A percentile compares a stretch with the other conserved stretches of the same genome.
Conservation (phyloP, 495 filamentous ascomycete species). For the Talaromyces trachyspermus region DNA sequence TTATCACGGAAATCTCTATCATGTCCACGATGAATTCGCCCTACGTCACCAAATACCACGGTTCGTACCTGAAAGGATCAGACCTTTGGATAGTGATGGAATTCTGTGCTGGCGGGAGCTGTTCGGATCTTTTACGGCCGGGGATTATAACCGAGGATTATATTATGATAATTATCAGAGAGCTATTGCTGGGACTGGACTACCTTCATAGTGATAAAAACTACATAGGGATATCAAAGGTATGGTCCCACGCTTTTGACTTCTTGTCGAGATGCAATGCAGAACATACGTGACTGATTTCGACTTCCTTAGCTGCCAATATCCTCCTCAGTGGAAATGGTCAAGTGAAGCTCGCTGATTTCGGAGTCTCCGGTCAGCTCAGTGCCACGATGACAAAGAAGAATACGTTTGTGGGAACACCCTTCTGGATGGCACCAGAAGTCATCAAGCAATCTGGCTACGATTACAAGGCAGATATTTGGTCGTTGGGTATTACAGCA, state of each 20-base stretch:
- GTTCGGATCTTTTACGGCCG: constrained; percentile 84
- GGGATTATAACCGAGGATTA: constrained; percentile 88
- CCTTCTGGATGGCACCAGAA: constrained; percentile 99
- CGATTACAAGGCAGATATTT: constrained; percentile 97
- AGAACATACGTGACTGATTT: neutral
- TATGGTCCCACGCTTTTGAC: constrained; percentile 23
- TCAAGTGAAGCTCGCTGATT: constrained; percentile 95
- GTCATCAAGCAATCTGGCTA: constrained; percentile 98
- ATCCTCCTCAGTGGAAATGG: constrained; percentile 79
- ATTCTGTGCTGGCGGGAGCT: constrained; percentile 89
- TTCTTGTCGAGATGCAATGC: neutral
- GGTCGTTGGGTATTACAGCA: constrained; percentile 97
- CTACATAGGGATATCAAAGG: constrained; percentile 96
- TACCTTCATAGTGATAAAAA: constrained; percentile 95
- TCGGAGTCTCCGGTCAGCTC: constrained; percentile 95
- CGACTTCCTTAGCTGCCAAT: constrained; percentile 64
- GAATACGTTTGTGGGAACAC: constrained; percentile 97
- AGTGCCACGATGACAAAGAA: constrained; percentile 99
- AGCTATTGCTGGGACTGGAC: constrained; percentile 81
- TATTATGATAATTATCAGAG: constrained; percentile 86
- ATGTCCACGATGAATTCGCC: constrained; percentile 88
- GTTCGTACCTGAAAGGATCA: constrained; percentile 89
- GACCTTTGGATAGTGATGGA: constrained; percentile 98
- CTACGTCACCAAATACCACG: constrained; percentile 94
- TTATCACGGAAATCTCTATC: constrained; percentile 96